phyloP scores from a whole-genome alignment of 805 yeast genomes.

The Candida tammaniensis region DNA sequence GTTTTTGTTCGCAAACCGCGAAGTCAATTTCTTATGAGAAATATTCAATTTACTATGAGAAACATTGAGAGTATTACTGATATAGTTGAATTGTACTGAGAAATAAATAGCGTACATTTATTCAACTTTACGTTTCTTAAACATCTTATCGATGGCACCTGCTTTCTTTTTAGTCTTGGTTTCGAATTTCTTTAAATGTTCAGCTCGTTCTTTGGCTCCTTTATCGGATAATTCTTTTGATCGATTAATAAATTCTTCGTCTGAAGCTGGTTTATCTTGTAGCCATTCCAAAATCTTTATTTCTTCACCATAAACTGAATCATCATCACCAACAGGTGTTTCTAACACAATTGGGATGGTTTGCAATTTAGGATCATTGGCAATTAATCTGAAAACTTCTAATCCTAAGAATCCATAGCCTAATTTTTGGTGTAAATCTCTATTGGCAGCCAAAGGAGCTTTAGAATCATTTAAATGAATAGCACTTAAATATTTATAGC shows the following conservation, averaged over 20 bases:
- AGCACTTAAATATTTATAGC: slow-evolving; percentile 70
- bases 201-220: slow-evolving; percentile 72
- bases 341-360: slow-evolving; percentile 81
- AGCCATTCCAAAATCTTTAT: slow-evolving; percentile 82
- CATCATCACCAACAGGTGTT: slow-evolving; percentile 75
- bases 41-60: too few relatives aligned
- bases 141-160: slow-evolving; percentile 1
- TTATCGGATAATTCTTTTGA: slow-evolving; percentile 45
- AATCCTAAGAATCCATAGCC: slow-evolving; percentile 90
- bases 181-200: slow-evolving; percentile 63
- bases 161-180: slow-evolving; percentile 39
- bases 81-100: background rate
- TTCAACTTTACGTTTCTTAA: slow-evolving; percentile 6
- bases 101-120: too few relatives aligned
- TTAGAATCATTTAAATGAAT: slow-evolving; percentile 93
- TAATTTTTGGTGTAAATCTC: slow-evolving; percentile 86
- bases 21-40: too few relatives aligned
- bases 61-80: too few relatives aligned
- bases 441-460: slow-evolving; percentile 85
- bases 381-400: slow-evolving; percentile 75
- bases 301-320: slow-evolving; percentile 71
- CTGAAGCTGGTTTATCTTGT: slow-evolving; percentile 52
- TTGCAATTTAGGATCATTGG: slow-evolving; percentile 61
- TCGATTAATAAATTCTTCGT: slow-evolving; percentile 52
- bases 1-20: too few relatives aligned